Percentiles rank a stretch among this genome's conserved stretches.
phyloP scores from a whole-genome alignment of 352 stramenopile species.

The Pythium apleroticum region DNA sequence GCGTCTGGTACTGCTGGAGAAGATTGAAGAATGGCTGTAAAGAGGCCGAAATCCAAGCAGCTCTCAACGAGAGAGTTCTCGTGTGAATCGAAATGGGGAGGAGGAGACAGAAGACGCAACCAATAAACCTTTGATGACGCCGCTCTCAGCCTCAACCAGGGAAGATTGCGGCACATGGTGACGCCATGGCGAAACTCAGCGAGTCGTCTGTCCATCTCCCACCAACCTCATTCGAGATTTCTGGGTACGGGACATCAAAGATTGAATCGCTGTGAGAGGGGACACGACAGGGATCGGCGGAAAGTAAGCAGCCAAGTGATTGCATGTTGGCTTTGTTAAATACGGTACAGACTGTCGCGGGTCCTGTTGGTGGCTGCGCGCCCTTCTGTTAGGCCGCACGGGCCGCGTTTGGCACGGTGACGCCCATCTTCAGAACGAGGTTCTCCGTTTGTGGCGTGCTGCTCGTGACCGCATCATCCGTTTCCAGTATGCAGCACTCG shows the following conservation, averaged over 20 bases:
- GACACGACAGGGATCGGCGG: too few species aligned
- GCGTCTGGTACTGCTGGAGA: background rate
- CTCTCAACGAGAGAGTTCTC: background rate
- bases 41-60: too few species aligned
- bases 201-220: background rate
- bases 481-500: constrained; percentile 9
- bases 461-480: background rate
- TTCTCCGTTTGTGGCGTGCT: background rate
- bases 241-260: too few species aligned
- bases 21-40: constrained; percentile 1
- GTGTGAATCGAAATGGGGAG: background rate
- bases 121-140: background rate
- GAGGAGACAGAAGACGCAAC: background rate
- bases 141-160: background rate
- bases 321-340: background rate
- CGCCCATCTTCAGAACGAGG: constrained; percentile 11
- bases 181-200: background rate
- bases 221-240: too few species aligned
- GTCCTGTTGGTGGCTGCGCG: background rate
- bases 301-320: background rate
- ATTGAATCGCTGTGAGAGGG: too few species aligned
- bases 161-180: background rate
- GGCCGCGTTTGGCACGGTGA: constrained; percentile 20
- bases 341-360: background rate
- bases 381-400: constrained; percentile 14